Conservation (phyloP, 1,284 basidiomycete genomes). For the Agaricales sp. region DNA sequence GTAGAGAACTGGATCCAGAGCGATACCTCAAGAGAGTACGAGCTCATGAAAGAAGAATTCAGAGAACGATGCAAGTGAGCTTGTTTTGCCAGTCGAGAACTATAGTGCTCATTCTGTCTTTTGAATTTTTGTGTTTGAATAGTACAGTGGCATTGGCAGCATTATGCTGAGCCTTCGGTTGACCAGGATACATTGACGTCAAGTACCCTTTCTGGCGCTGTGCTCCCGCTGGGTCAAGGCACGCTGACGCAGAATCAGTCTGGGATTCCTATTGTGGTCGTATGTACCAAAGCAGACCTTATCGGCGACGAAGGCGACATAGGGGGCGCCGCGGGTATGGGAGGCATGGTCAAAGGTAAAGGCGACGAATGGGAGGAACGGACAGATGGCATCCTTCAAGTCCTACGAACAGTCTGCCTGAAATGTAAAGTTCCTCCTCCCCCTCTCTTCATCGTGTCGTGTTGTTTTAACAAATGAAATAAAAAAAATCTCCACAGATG, state of each 20-base stretch:
- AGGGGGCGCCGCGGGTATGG: slow-evolving; percentile 63
- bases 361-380: slow-evolving; percentile 90
- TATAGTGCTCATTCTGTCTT: slow-evolving; percentile 5
- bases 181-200: slow-evolving; percentile 50
- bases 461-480: not conserved
- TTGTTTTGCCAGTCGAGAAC: slow-evolving; percentile 1
- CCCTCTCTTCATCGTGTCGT: slow-evolving; percentile 6
- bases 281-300: slow-evolving; percentile 85
- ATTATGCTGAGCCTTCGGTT: slow-evolving; percentile 77
- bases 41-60: slow-evolving; percentile 67
- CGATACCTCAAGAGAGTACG: slow-evolving; percentile 55
- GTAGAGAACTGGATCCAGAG: slow-evolving; percentile 74
- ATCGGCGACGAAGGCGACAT: slow-evolving; percentile 75
- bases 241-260: slow-evolving; percentile 73
- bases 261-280: slow-evolving; percentile 84
- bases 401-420: slow-evolving; percentile 83
- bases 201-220: slow-evolving; percentile 44
- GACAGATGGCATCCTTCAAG: slow-evolving; percentile 93
- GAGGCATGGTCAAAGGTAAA: slow-evolving; percentile 77
- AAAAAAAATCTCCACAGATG: no score
- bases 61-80: slow-evolving; percentile 69
- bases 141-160: slow-evolving; percentile 86
- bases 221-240: slow-evolving; percentile 72
- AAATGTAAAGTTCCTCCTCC: slow-evolving; percentile 58
- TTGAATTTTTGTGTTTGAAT: slow-evolving; percentile 8